Evolutionary conservation across 345 rosid genomes (phyloP).

Genomic region (Hypericum androsaemum): DNA sequence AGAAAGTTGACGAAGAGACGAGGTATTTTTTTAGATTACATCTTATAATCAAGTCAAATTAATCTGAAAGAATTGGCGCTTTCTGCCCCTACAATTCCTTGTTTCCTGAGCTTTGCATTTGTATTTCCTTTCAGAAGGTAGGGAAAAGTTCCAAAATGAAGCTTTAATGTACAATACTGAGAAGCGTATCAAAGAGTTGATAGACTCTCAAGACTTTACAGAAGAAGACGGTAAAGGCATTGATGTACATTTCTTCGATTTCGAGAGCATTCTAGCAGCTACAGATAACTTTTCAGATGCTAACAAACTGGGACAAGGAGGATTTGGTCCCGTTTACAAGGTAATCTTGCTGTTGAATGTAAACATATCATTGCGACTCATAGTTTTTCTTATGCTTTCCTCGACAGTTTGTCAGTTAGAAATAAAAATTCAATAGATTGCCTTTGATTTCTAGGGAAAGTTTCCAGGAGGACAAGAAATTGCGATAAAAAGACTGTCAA

Average conservation of each 20-base stretch:
- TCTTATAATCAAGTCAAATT: too few species aligned
- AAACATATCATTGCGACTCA: too few species aligned
- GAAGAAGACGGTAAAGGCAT: conserved; percentile 38
- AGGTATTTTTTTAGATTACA: conserved; percentile 27
- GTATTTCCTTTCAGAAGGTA: conserved; percentile 17
- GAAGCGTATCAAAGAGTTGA: conserved; percentile 41
- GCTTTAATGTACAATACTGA: conserved; percentile 33
- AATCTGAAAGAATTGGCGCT: not conserved
- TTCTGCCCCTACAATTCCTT: not conserved
- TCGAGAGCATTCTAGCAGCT: conserved; percentile 34
- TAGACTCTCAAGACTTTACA: conserved; percentile 35
- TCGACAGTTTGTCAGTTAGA: not conserved
- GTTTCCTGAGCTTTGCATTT: not conserved
- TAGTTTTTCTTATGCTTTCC: not conserved
- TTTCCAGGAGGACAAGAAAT: conserved; percentile 7
- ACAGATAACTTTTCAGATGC: conserved; percentile 1
- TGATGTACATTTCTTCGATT: conserved; percentile 43
- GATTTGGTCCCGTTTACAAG: conserved; percentile 10
- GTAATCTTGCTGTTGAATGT: conserved; percentile 3
- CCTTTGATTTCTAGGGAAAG: not conserved
- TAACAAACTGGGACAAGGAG: conserved; percentile 8
- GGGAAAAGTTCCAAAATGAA: conserved; percentile 24
- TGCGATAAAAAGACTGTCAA: conserved; percentile 5
- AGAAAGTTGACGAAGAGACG: conserved; percentile 22
- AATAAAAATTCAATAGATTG: not conserved